These are phyloP conservation scores for Sphagnurus paluster DNA, from an alignment of 1,284 basidiomycete species.

Conservation along the genomic window DNA sequence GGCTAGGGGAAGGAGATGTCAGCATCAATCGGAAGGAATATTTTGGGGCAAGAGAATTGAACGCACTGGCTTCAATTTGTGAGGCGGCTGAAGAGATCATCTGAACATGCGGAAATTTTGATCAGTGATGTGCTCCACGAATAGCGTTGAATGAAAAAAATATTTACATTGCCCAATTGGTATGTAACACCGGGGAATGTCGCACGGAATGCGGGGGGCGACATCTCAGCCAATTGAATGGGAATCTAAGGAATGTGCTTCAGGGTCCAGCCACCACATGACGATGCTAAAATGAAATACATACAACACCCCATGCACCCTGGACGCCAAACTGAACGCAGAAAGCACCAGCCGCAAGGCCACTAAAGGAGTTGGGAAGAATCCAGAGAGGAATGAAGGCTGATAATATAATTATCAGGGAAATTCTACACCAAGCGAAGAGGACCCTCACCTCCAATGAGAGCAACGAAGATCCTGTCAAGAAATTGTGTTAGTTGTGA, in stretches of 20 bases:
- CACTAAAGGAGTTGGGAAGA: slow-evolving; percentile 65
- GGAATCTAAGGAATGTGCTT: slow-evolving; percentile 53
- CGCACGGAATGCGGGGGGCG: slow-evolving; percentile 90
- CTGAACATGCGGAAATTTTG: slow-evolving; percentile 25
- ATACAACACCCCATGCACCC: slow-evolving; percentile 78
- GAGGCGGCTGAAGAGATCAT: slow-evolving; percentile 89
- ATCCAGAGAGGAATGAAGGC: slow-evolving; percentile 88
- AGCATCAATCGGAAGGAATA: slow-evolving; percentile 6
- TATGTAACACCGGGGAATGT: slow-evolving; percentile 93
- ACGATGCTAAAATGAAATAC: no score
- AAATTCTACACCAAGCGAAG: slow-evolving; percentile 7
- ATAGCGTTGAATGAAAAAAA: not conserved
- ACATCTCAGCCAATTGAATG: slow-evolving; percentile 88
- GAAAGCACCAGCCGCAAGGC: slow-evolving; percentile 78
- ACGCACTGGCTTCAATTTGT: slow-evolving; percentile 87
- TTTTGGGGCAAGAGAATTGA: slow-evolving; percentile 1
- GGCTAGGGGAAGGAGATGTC: slow-evolving; percentile 33
- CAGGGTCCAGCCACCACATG: no score
- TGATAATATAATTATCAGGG: slow-evolving; percentile 9
- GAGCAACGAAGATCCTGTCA: slow-evolving; percentile 51
- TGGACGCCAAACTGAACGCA: slow-evolving; percentile 87
- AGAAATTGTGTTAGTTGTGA: slow-evolving; percentile 8
- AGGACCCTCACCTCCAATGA: slow-evolving; percentile 44
- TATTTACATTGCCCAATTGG: slow-evolving; percentile 71
- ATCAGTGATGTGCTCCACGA: no score